A percentile compares a stretch with the other conserved stretches of the same genome.
Evolutionary conservation across 2,329 filamentous ascomycete genomes (phyloP).

Genomic region (Geoglossum cookeanum): DNA sequence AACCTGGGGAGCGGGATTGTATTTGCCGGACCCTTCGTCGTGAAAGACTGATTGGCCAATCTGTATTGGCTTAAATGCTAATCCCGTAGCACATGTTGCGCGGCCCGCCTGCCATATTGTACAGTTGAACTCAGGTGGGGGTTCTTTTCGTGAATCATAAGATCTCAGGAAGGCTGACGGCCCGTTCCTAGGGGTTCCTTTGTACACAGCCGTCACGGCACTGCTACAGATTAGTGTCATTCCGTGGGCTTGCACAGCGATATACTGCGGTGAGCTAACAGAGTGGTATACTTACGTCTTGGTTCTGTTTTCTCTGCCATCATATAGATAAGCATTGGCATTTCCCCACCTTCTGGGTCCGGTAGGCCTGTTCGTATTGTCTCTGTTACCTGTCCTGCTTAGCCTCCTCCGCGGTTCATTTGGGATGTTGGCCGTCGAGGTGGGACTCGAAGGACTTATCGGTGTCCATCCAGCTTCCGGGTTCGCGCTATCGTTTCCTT

Average conservation of each 20-base stretch:
- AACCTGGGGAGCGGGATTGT: conserved; percentile 71
- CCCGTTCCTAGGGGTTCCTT: conserved; percentile 51
- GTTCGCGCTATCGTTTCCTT: conserved; percentile 55
- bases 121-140: conserved; percentile 77
- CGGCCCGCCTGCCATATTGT: conserved; percentile 94
- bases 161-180: conserved; percentile 64
- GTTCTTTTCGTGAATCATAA: conserved; percentile 86
- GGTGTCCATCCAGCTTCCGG: conserved; percentile 26
- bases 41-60: conserved; percentile 89
- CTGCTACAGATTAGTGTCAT: conserved; percentile 27
- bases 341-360: conserved; percentile 48
- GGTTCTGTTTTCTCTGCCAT: conserved; percentile 64
- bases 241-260: conserved; percentile 4
- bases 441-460: conserved; percentile 26
- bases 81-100: conserved; percentile 75
- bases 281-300: conserved; percentile 52
- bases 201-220: conserved; percentile 78
- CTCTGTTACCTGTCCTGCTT: conserved; percentile 15
- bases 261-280: conserved; percentile 1
- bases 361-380: conserved; percentile 46
- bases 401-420: conserved; percentile 23
- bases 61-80: conserved; percentile 90
- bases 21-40: conserved; percentile 79
- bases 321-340: conserved; percentile 73
- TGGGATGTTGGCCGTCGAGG: conserved; percentile 15